Conservation (phyloP, 2,329 filamentous ascomycete genomes). For the Paradendryphiella salina region DNA sequence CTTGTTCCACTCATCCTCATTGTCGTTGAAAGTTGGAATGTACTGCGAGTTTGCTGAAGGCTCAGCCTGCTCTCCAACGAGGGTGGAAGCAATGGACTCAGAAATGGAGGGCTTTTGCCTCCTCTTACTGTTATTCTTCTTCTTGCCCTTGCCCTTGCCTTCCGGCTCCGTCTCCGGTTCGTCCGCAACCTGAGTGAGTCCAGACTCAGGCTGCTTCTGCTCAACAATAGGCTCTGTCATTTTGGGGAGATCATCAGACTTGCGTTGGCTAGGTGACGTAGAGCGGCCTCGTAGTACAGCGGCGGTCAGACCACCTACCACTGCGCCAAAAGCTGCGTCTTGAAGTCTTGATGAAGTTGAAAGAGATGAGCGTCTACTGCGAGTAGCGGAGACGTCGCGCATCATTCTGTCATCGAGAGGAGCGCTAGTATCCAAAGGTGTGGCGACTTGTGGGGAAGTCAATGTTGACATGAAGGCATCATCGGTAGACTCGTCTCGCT, state of each 20-base stretch:
- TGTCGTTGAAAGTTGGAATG: constrained; percentile 35
- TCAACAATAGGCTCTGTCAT: constrained; percentile 13
- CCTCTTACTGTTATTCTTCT: constrained; percentile 39
- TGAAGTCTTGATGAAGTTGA: constrained; percentile 32
- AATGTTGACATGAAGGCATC: constrained; percentile 12
- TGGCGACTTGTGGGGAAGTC: constrained; percentile 9
- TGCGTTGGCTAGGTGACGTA: constrained; percentile 18
- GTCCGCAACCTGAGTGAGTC: constrained; percentile 8
- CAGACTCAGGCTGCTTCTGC: constrained; percentile 9
- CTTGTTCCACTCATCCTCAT: constrained; percentile 40
- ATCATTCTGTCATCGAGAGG: constrained; percentile 33
- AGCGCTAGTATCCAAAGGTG: constrained; percentile 5
- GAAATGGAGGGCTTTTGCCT: constrained; percentile 11
- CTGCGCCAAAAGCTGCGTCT: constrained; percentile 34
- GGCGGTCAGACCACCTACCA: constrained; percentile 33
- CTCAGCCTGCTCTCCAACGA: constrained; percentile 8
- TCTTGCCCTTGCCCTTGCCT: constrained; percentile 31
- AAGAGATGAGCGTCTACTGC: constrained; percentile 22
- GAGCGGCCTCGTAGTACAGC: constrained; percentile 22
- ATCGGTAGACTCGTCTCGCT: constrained; percentile 16
- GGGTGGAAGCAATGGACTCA: constrained; percentile 3
- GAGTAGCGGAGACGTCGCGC: constrained; percentile 15
- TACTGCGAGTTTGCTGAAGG: constrained; percentile 14
- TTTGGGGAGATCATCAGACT: constrained; percentile 21
- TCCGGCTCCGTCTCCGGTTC: constrained; percentile 23